These are phyloP conservation scores for Adansonia rubrostipa DNA, from an alignment of 441 rosid species.

Conservation along the genomic window DNA sequence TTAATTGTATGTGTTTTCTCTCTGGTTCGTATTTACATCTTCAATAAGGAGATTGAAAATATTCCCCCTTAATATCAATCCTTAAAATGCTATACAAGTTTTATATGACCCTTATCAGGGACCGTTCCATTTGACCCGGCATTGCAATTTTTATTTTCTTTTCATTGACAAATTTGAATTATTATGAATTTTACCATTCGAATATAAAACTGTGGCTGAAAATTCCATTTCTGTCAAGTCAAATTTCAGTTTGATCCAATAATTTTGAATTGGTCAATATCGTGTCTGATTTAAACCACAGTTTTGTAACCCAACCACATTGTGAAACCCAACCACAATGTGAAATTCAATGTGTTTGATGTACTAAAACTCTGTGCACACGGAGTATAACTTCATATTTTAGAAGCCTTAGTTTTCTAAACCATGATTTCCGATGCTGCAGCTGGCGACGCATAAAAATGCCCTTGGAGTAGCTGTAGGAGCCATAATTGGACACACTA, in stretches of 20 bases:
- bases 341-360: not conserved
- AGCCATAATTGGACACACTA: conserved; percentile 76
- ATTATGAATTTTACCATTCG: not conserved
- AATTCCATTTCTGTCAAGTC: not conserved
- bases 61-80: too few species aligned
- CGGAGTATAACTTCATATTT: not conserved
- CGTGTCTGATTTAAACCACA: not conserved
- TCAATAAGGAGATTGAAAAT: not conserved
- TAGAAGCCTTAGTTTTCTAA: not conserved
- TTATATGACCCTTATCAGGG: not conserved
- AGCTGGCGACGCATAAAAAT: conserved; percentile 98
- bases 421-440: conserved; percentile 32
- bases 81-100: not conserved
- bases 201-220: not conserved
- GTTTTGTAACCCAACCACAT: not conserved
- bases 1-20: not conserved
- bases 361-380: not conserved
- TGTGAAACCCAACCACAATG: not conserved
- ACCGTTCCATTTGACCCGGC: not conserved
- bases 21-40: not conserved
- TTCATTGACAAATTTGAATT: not conserved
- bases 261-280: not conserved
- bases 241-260: not conserved
- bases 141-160: not conserved
- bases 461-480: conserved; percentile 94